phyloP scores from a whole-genome alignment of 805 yeast genomes.

The Metschnikowia gelsemii region DNA sequence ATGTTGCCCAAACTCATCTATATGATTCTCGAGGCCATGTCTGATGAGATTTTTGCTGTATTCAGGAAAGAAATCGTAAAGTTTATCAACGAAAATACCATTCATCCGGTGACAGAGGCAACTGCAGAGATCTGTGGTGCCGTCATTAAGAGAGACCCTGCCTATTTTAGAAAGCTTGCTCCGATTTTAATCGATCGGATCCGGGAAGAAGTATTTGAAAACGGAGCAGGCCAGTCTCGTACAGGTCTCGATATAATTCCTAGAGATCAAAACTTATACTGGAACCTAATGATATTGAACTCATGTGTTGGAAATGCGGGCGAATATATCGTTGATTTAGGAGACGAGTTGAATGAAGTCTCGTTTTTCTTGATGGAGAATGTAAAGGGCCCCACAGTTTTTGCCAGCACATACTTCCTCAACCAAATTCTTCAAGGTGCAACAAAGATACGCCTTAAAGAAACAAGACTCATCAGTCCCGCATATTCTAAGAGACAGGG shows the following conservation, averaged over 20 bases:
- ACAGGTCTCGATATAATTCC: conserved; percentile 64
- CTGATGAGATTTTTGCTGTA: conserved; percentile 51
- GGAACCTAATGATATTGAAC: conserved; percentile 68
- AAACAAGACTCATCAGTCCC: conserved; percentile 53
- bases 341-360: conserved; percentile 47
- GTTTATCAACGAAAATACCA: conserved; percentile 58
- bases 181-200: conserved; percentile 51
- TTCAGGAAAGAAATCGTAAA: conserved; percentile 51
- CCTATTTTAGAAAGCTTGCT: conserved; percentile 43
- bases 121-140: conserved; percentile 73
- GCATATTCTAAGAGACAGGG: conserved; percentile 38
- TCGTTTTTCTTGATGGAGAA: conserved; percentile 43
- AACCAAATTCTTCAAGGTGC: conserved; percentile 66
- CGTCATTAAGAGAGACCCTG: conserved; percentile 63
- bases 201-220: conserved; percentile 64
- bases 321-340: conserved; percentile 42
- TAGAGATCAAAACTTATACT: conserved; percentile 73
- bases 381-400: conserved; percentile 65
- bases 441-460: conserved; percentile 58
- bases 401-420: conserved; percentile 58
- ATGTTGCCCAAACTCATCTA: conserved; percentile 37
- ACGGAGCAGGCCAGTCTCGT: conserved; percentile 78
- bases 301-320: conserved; percentile 72
- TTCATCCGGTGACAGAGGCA: conserved; percentile 61
- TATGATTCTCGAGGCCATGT: conserved; percentile 52